phyloP scores from a whole-genome alignment of 1,139 yeast genomes.

The Lodderomyces orthopsilosis region DNA sequence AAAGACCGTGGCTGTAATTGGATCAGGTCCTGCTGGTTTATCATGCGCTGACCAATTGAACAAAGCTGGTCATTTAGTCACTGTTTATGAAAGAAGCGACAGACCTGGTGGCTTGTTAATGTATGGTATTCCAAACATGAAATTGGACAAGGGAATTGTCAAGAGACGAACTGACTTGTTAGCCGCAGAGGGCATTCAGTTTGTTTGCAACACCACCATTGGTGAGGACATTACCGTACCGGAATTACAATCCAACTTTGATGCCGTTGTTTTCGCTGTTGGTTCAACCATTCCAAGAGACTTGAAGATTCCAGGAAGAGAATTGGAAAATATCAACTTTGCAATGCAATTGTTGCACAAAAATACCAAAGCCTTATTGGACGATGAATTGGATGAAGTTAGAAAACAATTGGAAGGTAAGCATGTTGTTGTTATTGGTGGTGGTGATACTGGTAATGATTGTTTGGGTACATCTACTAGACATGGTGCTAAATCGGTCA shows the following conservation, averaged over 20 bases:
- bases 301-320: conserved; percentile 90
- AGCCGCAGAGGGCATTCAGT: conserved; percentile 86
- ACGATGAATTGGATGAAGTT: conserved; percentile 75
- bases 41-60: conserved; percentile 96
- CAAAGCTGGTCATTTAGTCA: conserved; percentile 90
- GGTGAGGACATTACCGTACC: conserved; percentile 79
- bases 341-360: conserved; percentile 91
- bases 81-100: conserved; percentile 91
- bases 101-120: conserved; percentile 95
- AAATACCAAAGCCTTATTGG: conserved; percentile 88
- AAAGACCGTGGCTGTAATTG: conserved; percentile 79
- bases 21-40: conserved; percentile 97
- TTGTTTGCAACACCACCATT: conserved; percentile 71
- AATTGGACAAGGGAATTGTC: conserved; percentile 88
- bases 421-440: conserved; percentile 94
- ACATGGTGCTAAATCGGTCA: conserved; percentile 95
- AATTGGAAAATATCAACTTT: conserved; percentile 80
- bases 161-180: conserved; percentile 90
- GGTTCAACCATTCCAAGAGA: conserved; percentile 98
- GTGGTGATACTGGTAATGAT: conserved; percentile 99
- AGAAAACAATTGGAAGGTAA: conserved; percentile 74
- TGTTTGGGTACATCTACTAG: conserved; percentile 97
- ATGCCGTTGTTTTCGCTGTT: conserved; percentile 89
- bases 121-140: conserved; percentile 99
- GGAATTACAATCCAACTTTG: conserved; percentile 60